Evolutionary conservation across 2,329 filamentous ascomycete species (phyloP).

Genomic region (Cladosporium sp.): DNA sequence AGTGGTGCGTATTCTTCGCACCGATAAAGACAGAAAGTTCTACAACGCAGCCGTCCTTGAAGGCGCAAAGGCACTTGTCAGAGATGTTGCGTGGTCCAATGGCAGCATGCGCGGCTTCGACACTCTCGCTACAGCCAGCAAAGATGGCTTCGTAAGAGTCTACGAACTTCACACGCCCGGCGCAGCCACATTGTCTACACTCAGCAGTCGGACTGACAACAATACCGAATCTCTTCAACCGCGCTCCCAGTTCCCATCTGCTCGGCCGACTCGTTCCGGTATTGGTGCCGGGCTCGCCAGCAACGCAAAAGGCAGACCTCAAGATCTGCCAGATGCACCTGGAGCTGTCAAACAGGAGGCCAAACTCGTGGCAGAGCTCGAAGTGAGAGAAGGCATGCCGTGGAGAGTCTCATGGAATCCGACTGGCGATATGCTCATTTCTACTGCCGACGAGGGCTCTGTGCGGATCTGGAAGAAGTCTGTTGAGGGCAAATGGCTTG

Average conservation of each 20-base stretch:
- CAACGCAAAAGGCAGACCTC: conserved; percentile 46
- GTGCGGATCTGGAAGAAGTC: conserved; percentile 49
- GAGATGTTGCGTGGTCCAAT: conserved; percentile 88
- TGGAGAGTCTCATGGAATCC: conserved; percentile 68
- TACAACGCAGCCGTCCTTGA: conserved; percentile 76
- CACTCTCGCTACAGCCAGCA: conserved; percentile 84
- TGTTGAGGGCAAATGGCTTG: conserved; percentile 44
- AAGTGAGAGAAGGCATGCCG: conserved; percentile 64
- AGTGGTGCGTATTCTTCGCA: conserved; percentile 76
- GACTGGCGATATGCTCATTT: conserved; percentile 64
- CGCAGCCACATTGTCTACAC: conserved; percentile 45
- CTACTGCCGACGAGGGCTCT: conserved; percentile 70
- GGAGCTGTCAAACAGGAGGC: conserved; percentile 63
- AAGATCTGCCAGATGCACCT: conserved; percentile 52
- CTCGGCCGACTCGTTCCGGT: conserved; percentile 41
- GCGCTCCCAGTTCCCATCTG: conserved; percentile 9
- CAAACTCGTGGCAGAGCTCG: conserved; percentile 62
- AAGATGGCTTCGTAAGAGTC: conserved; percentile 86
- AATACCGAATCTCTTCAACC: background rate
- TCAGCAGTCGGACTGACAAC: conserved; percentile 11
- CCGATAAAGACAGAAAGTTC: conserved; percentile 70
- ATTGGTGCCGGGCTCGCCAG: conserved; percentile 52
- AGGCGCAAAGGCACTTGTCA: conserved; percentile 66
- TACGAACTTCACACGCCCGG: conserved; percentile 68
- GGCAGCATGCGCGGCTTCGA: conserved; percentile 89